Base-by-base conservation (phyloP, 257 asterid species). In the Scutellaria galericulata region DNA sequence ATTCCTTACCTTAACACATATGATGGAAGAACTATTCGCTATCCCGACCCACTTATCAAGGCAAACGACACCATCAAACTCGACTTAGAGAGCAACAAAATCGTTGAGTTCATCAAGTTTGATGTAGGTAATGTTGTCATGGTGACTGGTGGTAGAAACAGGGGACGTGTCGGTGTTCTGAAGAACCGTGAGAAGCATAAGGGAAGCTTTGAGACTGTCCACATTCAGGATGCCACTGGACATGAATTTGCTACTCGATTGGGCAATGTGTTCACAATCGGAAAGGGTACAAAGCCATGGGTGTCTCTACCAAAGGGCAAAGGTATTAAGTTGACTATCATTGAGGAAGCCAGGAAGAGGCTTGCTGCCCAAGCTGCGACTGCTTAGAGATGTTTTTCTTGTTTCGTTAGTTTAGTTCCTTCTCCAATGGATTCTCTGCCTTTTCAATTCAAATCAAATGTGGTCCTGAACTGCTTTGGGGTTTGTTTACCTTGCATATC, bases 91-190 rank as follows among this genome's bases (percentile, higher is more conserved):
- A 72, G 73, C 39, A 77, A 81, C 77, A 89, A 87, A 42, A 84
- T 89, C 4, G 73, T 70, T 7, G 96, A 89, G 4, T 89, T 85
- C 79, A 85, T 89, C 80, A 89, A 89, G 82, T 89, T 87, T 70
- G 93, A 89, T 65, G 92, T 89, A 3, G 92, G 96, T 7, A 89
- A 89, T 53, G 89, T 89, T 68, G 92, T 89, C 58, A 85, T 86
- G 90, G 96, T 89, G 52, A 89, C 92, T 62, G 96, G 96, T 12
- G 92, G 96, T 74, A 89, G 96, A 77, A 89, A 89, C 81, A 89
- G 96, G 73, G 96, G 92, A 9, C 88, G 96, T 51, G 92, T 86
- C 68, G 93, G 93, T 18, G 80, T 89, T 0, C 77, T 89, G 75
- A 89, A 89, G 90, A 87, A 85, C 77, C 80, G 92, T 66, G 96